These are phyloP conservation scores for Fistulifera pelliculosa DNA, from an alignment of 108 stramenopile species.

Conservation along the genomic window DNA sequence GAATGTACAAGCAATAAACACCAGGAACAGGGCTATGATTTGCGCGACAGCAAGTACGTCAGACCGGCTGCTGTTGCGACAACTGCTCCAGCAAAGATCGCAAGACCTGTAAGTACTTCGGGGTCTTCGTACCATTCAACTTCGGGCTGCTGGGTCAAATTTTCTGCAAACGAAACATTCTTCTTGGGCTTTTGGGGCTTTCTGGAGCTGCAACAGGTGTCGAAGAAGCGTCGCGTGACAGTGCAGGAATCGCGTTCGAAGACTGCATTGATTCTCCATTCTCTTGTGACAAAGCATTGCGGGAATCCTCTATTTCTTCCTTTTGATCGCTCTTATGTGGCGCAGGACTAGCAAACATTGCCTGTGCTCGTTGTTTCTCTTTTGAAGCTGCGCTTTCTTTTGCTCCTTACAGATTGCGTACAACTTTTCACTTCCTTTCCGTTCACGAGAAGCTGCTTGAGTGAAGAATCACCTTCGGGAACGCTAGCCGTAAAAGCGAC, in stretches of 20 bases:
- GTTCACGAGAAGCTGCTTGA: conserved; percentile 30
- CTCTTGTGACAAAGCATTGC: too few species aligned
- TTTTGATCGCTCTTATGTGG: too few species aligned
- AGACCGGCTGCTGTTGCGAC: conserved; percentile 1
- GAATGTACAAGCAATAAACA: too few species aligned
- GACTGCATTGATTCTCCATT: too few species aligned
- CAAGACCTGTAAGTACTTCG: conserved; percentile 16
- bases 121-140: conserved; percentile 35
- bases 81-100: conserved; percentile 7
- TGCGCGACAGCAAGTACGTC: not conserved
- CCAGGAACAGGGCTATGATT: too few species aligned
- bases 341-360: conserved; percentile 46
- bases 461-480: conserved; percentile 17
- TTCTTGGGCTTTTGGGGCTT: conserved; percentile 1
- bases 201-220: not conserved
- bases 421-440: conserved; percentile 56
- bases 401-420: conserved; percentile 16
- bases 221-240: too few species aligned
- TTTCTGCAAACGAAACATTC: not conserved
- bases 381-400: conserved; percentile 31
- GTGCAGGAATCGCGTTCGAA: too few species aligned
- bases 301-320: too few species aligned
- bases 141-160: not conserved
- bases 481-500: conserved; percentile 20
- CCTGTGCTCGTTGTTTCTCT: conserved; percentile 61